Conservation (phyloP, 2,329 filamentous ascomycete species). For the Aureobasidium sp. region DNA sequence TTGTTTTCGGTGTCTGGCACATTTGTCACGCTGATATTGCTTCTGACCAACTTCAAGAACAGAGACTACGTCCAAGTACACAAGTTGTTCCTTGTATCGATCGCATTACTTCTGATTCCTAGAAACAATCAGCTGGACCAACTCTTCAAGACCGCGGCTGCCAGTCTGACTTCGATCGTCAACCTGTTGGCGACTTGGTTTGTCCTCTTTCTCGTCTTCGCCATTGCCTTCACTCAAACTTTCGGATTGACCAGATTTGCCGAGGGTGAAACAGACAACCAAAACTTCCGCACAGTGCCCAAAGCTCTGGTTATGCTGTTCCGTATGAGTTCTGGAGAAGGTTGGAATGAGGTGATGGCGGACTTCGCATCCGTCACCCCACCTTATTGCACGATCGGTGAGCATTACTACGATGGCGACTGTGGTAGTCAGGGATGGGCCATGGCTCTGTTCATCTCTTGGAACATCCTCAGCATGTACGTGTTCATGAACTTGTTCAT, state of each 20-base stretch:
- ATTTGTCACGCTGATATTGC: conserved; percentile 71
- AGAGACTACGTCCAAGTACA: conserved; percentile 70
- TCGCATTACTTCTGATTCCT: conserved; percentile 84
- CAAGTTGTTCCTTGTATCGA: conserved; percentile 87
- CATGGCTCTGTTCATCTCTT: conserved; percentile 79
- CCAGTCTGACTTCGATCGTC: conserved; percentile 79
- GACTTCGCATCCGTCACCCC: conserved; percentile 76
- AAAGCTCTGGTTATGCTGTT: conserved; percentile 92
- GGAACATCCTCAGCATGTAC: conserved; percentile 99
- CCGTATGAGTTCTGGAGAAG: conserved; percentile 85
- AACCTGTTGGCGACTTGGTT: conserved; percentile 96
- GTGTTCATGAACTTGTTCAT: conserved; percentile 98
- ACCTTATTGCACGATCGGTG: conserved; percentile 67
- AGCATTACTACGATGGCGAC: conserved; percentile 75
- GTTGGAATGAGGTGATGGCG: conserved; percentile 96
- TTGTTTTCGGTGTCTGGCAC: conserved; percentile 71
- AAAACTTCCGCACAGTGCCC: conserved; percentile 90
- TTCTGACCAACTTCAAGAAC: conserved; percentile 51
- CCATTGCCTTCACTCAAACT: conserved; percentile 90
- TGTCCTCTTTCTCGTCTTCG: conserved; percentile 90
- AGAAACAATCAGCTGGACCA: conserved; percentile 96
- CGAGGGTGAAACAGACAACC: conserved; percentile 59
- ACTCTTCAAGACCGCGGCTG: conserved; percentile 95
- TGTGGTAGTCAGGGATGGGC: conserved; percentile 90
- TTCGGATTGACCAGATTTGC: conserved; percentile 93